Evolutionary conservation across 192 early-diverging fungal species (phyloP), one percentile per base, ranked within the genome.

Genomic region (Geranomyces variabilis): DNA sequence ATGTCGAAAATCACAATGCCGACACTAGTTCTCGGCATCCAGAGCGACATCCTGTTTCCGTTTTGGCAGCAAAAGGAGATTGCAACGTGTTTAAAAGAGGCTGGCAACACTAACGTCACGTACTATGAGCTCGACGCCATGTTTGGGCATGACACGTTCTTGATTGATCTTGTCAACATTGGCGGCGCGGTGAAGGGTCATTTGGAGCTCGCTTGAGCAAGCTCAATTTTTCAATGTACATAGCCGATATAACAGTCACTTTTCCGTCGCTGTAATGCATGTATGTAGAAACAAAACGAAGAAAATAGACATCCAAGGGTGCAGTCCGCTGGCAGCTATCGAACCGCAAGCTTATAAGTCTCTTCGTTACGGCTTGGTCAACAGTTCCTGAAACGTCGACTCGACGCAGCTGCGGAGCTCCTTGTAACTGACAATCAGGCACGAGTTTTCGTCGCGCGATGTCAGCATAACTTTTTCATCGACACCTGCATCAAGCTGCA

Each of bases 101-200:
- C 84, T 1, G 96, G 96, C 15, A 99, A 99, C 82, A 84, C 86
- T 45, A 77, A 83, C 24, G 95, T 99, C 6, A 96, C 96, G 8
- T 97, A 96, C 75, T 99, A 96, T 70, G 96, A 97, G 82, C 86
- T 97, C 5, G 96, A 97, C 77, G 91, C 94, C 43, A 88, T 96
- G 83, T 99, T 94, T 78, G 96, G 96, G 9, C 96, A 99, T 73
- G 96, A 99, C 69, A 96, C 96, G 4, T 96, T 98, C 74, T 83
- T 96, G 69, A 93, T 98, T 66, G 95, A 96, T 75, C 77, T 88
- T 24, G 86, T 90, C 60, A 94, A 91, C 61, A 92, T 97, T 30
- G 96, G 96, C 30, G 90, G 91, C 33, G 96, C 96, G 14, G 89
- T 99, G 66, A 96, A 96, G 81, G 96, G 96, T 0, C 83, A 85